phyloP scores from a whole-genome alignment of 176 grass and related monocot species.

The Oryza glumipatula region DNA sequence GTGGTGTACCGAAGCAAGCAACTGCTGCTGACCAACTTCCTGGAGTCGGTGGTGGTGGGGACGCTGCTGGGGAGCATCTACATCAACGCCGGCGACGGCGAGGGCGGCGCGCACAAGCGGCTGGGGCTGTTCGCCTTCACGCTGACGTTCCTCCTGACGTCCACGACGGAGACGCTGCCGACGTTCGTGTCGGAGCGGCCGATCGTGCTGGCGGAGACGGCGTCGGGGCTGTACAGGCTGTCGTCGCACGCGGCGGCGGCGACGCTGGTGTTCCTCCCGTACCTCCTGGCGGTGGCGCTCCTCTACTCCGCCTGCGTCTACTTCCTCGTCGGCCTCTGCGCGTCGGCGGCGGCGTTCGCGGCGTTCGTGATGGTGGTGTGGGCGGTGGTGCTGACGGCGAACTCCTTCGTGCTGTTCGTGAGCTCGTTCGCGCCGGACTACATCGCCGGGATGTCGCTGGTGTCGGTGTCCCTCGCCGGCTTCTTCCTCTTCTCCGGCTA shows the following conservation, averaged over 20 bases:
- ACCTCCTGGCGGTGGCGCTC: slow-evolving; percentile 78
- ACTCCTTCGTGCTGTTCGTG: slow-evolving; percentile 87
- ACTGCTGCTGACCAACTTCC: slow-evolving; percentile 84
- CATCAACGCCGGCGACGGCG: slow-evolving; percentile 71
- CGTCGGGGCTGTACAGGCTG: slow-evolving; percentile 83
- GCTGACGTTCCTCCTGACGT: slow-evolving; percentile 84
- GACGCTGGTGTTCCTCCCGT: slow-evolving; percentile 85
- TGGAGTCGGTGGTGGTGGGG: slow-evolving; percentile 70
- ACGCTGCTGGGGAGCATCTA: slow-evolving; percentile 87
- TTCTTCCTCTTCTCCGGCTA: slow-evolving; percentile 99
- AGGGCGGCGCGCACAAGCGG: slow-evolving; percentile 71
- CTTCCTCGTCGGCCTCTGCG: slow-evolving; percentile 87
- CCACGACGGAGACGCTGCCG: slow-evolving; percentile 89
- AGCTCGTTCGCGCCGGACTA: slow-evolving; percentile 93
- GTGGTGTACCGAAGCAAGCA: slow-evolving; percentile 89
- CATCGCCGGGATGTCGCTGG: slow-evolving; percentile 86
- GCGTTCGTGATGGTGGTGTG: slow-evolving; percentile 81
- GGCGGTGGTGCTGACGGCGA: slow-evolving; percentile 80
- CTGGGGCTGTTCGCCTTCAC: slow-evolving; percentile 97
- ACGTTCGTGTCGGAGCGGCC: slow-evolving; percentile 89
- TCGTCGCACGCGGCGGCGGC: slow-evolving; percentile 71
- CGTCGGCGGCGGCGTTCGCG: slow-evolving; percentile 58
- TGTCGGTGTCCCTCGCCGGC: slow-evolving; percentile 68
- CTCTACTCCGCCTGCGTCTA: slow-evolving; percentile 82
- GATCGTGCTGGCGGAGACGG: slow-evolving; percentile 80